Evolutionary conservation across 345 rosid genomes (phyloP).

Genomic region (Carallia pectinifolia): DNA sequence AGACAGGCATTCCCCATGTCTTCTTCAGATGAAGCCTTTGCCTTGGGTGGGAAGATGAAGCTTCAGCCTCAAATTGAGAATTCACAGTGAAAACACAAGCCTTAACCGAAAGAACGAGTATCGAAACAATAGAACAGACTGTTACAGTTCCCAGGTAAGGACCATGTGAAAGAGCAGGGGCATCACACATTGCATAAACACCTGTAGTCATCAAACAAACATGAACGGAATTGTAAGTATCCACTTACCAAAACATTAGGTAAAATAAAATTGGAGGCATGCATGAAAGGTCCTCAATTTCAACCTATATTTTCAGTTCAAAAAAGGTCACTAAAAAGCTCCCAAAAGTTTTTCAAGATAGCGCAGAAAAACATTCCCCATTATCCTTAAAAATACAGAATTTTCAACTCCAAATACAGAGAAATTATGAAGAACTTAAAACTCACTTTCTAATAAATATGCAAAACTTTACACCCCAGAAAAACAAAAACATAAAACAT

Average conservation of each 20-base stretch:
- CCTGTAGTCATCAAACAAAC: conserved; percentile 40
- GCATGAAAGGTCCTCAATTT: not conserved
- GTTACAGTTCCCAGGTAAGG: conserved; percentile 89
- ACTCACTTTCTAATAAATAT: too few species aligned
- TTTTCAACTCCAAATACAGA: too few species aligned
- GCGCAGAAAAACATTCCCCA: too few species aligned
- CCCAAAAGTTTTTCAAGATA: too few species aligned
- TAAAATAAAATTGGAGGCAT: not conserved
- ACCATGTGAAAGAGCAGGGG: conserved; percentile 77
- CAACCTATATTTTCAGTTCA: not conserved
- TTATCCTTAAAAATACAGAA: too few species aligned
- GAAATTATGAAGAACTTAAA: too few species aligned
- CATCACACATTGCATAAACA: conserved; percentile 76
- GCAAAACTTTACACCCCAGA: not conserved
- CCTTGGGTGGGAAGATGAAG: conserved; percentile 60
- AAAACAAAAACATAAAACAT: not conserved
- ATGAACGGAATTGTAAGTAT: not conserved
- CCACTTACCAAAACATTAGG: not conserved
- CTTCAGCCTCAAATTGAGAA: conserved; percentile 70
- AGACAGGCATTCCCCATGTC: conserved; percentile 99
- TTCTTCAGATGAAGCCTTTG: conserved; percentile 77
- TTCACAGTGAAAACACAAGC: conserved; percentile 75
- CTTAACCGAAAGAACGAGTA: conserved; percentile 73
- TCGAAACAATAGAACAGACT: conserved; percentile 60
- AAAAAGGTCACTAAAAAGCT: too few species aligned